A percentile compares a stretch with the other conserved stretches of the same genome.
Conservation (phyloP, 805 yeast genomes). For the Candida saitoana region DNA sequence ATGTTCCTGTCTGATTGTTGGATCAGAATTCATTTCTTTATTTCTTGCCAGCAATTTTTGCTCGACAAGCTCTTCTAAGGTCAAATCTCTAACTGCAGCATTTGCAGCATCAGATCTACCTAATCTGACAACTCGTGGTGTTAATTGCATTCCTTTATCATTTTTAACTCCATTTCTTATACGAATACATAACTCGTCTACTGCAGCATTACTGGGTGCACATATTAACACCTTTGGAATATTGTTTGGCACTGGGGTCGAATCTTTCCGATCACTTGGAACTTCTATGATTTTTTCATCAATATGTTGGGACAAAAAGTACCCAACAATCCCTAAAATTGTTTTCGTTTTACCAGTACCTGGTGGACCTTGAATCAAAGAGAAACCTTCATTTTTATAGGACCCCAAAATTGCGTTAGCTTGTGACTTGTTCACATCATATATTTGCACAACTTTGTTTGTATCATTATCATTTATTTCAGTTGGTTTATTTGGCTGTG, state of each 20-base stretch:
- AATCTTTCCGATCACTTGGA: constrained; percentile 22
- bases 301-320: constrained; percentile 46
- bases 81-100: constrained; percentile 72
- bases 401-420: constrained; percentile 84
- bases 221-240: constrained; percentile 70
- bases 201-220: constrained; percentile 99
- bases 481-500: constrained; percentile 50
- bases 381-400: constrained; percentile 65
- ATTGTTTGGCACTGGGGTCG: constrained; percentile 20
- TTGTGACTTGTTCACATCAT: constrained; percentile 79
- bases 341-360: constrained; percentile 99
- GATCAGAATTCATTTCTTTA: constrained; percentile 38
- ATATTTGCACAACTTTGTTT: constrained; percentile 41
- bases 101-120: constrained; percentile 90
- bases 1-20: constrained; percentile 47
- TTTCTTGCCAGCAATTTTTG: constrained; percentile 43
- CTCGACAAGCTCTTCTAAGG: constrained; percentile 84
- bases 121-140: constrained; percentile 74
- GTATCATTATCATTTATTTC: constrained; percentile 32
- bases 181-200: constrained; percentile 88
- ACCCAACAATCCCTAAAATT: constrained; percentile 85
- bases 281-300: constrained; percentile 16
- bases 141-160: constrained; percentile 48
- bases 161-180: constrained; percentile 66
- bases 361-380: constrained; percentile 97